Evolutionary conservation across 768 basidiomycete species (phyloP), one percentile per base, ranked within the genome.

Genomic region (Ephemerocybe angulata): DNA sequence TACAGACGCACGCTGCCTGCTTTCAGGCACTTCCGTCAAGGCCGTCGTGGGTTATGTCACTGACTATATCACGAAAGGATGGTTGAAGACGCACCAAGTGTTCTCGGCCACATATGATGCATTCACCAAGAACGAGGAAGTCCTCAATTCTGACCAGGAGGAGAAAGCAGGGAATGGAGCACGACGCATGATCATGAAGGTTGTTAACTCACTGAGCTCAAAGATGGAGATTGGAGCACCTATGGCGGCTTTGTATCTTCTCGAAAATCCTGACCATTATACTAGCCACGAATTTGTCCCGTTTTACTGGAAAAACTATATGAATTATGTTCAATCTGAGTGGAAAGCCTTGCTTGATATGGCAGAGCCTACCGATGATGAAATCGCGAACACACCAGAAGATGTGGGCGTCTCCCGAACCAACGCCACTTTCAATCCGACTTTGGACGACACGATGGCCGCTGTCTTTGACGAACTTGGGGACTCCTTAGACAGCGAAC

Each of bases 61-160:
- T 4, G 70, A 76, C 55, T 76, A 75, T 51, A 63, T 75, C 6
- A 71, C 71, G 0, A 76, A 77, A 54, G 31, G 58, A 1, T 29
- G 52, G 3, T 41, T 74, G 5, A 73, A 71, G 42, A 74, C 70
- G 1, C 51, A 73, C 60, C 48, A 53, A 3, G 63, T 73, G 5
- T 41, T 41, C n/a, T 41, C 38, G 5, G 21, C 38, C 5, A 41
- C 21, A 19, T 41, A 41, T 19, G 38, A 41, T 19, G 17, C 38
- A 10, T 41, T 41, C 17, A 41, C 15, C 15, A 6, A 19, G n/a
- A 41, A 41, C 17, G 38, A 41, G 17, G 5, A 5, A 6, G 38
- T 41, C n/a, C 17, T 41, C 5, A n/a, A 41, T 19, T 13, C 7
- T 8, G 21, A 8, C 7, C 15, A 41, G n/a, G 38, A 41, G 5